Conservation (phyloP, 495 filamentous ascomycete species). For the Penicillium argentinense region DNA sequence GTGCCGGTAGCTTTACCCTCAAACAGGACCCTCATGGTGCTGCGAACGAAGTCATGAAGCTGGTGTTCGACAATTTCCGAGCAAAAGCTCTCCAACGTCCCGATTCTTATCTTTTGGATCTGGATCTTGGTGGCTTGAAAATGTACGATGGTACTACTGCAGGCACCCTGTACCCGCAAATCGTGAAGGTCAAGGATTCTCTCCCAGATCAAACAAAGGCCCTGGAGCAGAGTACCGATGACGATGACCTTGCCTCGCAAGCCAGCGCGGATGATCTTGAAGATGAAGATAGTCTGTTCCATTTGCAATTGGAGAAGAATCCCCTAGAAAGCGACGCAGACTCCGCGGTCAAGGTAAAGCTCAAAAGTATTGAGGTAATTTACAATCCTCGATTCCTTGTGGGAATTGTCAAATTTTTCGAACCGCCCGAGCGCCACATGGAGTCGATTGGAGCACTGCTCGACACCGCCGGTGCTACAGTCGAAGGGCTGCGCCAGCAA, state of each 20-base stretch:
- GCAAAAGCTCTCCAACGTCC: conserved; percentile 84
- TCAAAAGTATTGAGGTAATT: conserved; percentile 94
- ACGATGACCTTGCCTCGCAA: conserved; percentile 61
- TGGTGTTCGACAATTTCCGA: conserved; percentile 92
- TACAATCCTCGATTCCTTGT: conserved; percentile 94
- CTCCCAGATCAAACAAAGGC: conserved; percentile 49
- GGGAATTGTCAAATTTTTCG: conserved; percentile 89
- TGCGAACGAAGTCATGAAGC: conserved; percentile 74
- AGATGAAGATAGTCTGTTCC: conserved; percentile 81
- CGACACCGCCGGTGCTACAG: conserved; percentile 91
- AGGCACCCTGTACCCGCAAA: conserved; percentile 86
- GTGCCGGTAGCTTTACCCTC: conserved; percentile 90
- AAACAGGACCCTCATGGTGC: conserved; percentile 82
- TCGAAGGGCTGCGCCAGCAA: conserved; percentile 90
- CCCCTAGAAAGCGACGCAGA: conserved; percentile 91
- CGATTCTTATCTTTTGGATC: conserved; percentile 82
- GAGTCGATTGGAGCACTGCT: conserved; percentile 93
- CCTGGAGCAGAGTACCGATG: conserved; percentile 46
- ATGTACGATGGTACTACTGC: conserved; percentile 95
- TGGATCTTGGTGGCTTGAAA: conserved; percentile 88
- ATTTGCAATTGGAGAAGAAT: conserved; percentile 89
- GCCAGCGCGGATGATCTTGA: conserved; percentile 51
- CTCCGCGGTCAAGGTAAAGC: conserved; percentile 80
- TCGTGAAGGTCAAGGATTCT: conserved; percentile 90
- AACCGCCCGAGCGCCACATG: conserved; percentile 95